Percentiles rank a stretch among this genome's conserved stretches.
Evolutionary conservation across 805 yeast species (phyloP).

Genomic region (Saccharomycopsis fibuligera): DNA sequence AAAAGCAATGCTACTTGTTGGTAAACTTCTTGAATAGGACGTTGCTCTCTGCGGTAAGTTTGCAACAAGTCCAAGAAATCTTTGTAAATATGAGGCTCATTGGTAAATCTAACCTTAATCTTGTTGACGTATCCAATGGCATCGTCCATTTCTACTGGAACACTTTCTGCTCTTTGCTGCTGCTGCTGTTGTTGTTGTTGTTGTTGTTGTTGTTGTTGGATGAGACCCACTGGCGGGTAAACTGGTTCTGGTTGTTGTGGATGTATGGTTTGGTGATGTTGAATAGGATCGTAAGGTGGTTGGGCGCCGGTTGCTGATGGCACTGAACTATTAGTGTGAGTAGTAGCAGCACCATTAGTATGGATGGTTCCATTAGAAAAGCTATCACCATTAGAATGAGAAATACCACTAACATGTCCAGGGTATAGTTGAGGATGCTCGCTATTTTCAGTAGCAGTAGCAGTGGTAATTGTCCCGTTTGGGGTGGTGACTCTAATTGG

Average conservation of each 20-base stretch:
- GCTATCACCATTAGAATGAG: too few species aligned
- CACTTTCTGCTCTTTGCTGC: constrained; percentile 20
- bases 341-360: constrained; percentile 6
- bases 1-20: constrained; percentile 86
- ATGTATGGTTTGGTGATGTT: too few species aligned
- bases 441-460: background rate
- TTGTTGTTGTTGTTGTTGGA: background rate
- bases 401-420: too few species aligned
- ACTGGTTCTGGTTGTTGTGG: constrained; percentile 3
- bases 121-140: constrained; percentile 95
- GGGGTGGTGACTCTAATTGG: constrained; percentile 96
- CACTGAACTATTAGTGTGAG: too few species aligned
- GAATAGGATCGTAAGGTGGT: too few species aligned
- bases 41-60: constrained; percentile 93
- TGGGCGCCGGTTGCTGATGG: too few species aligned
- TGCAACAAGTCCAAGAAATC: constrained; percentile 91
- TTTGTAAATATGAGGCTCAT: constrained; percentile 93
- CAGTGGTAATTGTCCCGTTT: constrained; percentile 59
- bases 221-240: too few species aligned
- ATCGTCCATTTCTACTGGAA: constrained; percentile 81
- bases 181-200: constrained; percentile 23
- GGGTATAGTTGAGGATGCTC: too few species aligned
- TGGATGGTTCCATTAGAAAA: constrained; percentile 4
- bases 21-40: constrained; percentile 92
- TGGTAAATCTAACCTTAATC: constrained; percentile 87